Evolutionary conservation across 306 rosid species (phyloP).

Genomic region (Prinsepia uniflora): DNA sequence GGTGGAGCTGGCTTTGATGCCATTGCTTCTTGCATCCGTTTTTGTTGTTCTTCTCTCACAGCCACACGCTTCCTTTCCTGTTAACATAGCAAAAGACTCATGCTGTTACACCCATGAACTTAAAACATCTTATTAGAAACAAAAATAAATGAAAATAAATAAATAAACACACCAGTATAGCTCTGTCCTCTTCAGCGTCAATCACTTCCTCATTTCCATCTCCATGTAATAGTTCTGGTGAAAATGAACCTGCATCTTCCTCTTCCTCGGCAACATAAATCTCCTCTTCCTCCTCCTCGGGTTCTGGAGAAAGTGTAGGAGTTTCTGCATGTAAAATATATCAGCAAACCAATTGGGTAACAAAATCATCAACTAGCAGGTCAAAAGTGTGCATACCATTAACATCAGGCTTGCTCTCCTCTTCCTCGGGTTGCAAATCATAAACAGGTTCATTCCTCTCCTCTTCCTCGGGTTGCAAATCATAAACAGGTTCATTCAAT

Average conservation of each 20-base stretch:
- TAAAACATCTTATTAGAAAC: neutral
- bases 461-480: constrained; percentile 32
- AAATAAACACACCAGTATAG: constrained; percentile 45
- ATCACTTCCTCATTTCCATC: constrained; percentile 84
- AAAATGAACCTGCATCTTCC: constrained; percentile 77
- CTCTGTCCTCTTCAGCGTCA: constrained; percentile 93
- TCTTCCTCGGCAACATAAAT: constrained; percentile 53
- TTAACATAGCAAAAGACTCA: constrained; percentile 4
- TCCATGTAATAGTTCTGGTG: constrained; percentile 77
- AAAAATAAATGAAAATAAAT: neutral
- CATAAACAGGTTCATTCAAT: constrained; percentile 32
- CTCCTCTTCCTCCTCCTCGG: constrained; percentile 54
- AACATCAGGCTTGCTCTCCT: constrained; percentile 40
- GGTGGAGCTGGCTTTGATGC: constrained; percentile 73
- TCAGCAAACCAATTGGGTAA: neutral
- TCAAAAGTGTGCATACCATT: constrained; percentile 40
- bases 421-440: constrained; percentile 33
- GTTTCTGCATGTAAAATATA: constrained; percentile 32
- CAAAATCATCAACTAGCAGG: constrained; percentile 3
- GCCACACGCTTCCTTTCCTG: constrained; percentile 76
- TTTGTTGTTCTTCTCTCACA: constrained; percentile 76
- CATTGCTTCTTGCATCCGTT: constrained; percentile 71
- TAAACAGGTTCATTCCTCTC: constrained; percentile 34
- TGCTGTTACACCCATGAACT: constrained; percentile 4
- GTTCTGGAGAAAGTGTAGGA: constrained; percentile 67